A percentile compares a stretch with the other conserved stretches of the same genome.
These are phyloP conservation scores for Taphrina communis DNA, from an alignment of 1,139 yeast genomes.

Conservation along the genomic window DNA sequence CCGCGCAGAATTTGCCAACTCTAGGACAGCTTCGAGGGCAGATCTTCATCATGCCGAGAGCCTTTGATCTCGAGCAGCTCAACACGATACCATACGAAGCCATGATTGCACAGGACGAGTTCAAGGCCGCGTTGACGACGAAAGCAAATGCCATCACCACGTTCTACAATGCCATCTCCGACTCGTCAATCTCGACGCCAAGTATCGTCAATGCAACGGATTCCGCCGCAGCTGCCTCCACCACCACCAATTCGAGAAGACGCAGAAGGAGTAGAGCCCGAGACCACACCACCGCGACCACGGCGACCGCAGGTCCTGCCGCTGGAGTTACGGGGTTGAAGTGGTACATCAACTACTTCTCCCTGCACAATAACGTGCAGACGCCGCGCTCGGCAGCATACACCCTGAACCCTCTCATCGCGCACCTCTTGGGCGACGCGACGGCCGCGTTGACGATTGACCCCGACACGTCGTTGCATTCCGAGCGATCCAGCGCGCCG, in stretches of 20 bases:
- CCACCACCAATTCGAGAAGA: background rate
- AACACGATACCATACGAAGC: conserved; percentile 33
- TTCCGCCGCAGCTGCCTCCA: background rate
- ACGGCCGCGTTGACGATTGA: background rate
- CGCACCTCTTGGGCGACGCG: background rate
- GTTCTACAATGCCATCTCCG: conserved; percentile 18
- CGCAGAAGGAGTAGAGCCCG: background rate
- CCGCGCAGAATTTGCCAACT: conserved; percentile 4
- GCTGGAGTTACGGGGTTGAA: background rate
- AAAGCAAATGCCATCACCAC: conserved; percentile 20
- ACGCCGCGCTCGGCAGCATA: conserved; percentile 30
- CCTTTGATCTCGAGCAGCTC: conserved; percentile 3
- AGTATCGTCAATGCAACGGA: conserved; percentile 4
- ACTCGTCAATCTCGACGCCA: background rate
- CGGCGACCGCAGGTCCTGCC: background rate
- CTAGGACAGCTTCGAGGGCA: conserved; percentile 27
- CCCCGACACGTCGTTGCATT: background rate
- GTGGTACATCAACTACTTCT: conserved; percentile 33
- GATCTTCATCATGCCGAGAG: conserved; percentile 27
- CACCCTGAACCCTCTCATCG: conserved; percentile 21
- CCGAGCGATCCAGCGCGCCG: background rate
- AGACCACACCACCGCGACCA: background rate
- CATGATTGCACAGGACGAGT: conserved; percentile 33
- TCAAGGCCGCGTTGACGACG: conserved; percentile 5
- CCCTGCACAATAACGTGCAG: conserved; percentile 38